A percentile compares a stretch with the other conserved stretches of the same genome.
These are phyloP conservation scores for Echinosophora koreensis DNA, from an alignment of 306 rosid species.

Conservation along the genomic window DNA sequence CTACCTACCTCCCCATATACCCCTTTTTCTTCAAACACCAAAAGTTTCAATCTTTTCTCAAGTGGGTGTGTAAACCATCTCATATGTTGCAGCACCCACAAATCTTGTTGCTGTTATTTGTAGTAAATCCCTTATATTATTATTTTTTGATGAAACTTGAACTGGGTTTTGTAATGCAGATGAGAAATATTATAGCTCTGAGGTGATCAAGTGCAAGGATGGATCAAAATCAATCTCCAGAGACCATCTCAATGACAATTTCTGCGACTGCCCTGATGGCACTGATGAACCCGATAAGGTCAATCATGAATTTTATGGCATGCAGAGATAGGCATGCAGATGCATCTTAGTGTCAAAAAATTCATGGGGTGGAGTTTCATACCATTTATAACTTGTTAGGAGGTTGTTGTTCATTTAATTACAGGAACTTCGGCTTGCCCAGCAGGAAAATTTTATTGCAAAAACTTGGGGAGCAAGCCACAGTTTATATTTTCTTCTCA, in stretches of 20 bases:
- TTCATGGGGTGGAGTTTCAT: constrained; percentile 11
- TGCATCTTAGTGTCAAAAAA: constrained; percentile 1
- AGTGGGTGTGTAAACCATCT: constrained; percentile 20
- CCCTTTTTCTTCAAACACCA: constrained; percentile 28
- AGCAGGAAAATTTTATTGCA: constrained; percentile 76
- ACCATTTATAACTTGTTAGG: constrained; percentile 26
- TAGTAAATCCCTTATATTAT: neutral
- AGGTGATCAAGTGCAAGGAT: constrained; percentile 78
- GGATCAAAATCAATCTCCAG: constrained; percentile 71
- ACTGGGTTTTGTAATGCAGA: constrained; percentile 63
- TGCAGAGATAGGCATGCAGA: neutral
- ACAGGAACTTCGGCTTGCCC: constrained; percentile 96
- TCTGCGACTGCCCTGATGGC: constrained; percentile 89
- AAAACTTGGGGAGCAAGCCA: constrained; percentile 86
- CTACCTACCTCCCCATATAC: constrained; percentile 40
- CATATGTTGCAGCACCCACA: constrained; percentile 38
- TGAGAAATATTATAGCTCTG: constrained; percentile 69
- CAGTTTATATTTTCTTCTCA: constrained; percentile 79
- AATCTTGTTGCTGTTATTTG: constrained; percentile 22
- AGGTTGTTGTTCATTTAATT: constrained; percentile 43
- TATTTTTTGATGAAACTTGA: constrained; percentile 25
- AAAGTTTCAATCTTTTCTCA: constrained; percentile 33
- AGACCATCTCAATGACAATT: constrained; percentile 83
- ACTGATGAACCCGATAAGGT: constrained; percentile 89
- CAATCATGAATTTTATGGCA: constrained; percentile 14